Evolutionary conservation across 768 basidiomycete species (phyloP).

Genomic region (Tylopilus sp.): DNA sequence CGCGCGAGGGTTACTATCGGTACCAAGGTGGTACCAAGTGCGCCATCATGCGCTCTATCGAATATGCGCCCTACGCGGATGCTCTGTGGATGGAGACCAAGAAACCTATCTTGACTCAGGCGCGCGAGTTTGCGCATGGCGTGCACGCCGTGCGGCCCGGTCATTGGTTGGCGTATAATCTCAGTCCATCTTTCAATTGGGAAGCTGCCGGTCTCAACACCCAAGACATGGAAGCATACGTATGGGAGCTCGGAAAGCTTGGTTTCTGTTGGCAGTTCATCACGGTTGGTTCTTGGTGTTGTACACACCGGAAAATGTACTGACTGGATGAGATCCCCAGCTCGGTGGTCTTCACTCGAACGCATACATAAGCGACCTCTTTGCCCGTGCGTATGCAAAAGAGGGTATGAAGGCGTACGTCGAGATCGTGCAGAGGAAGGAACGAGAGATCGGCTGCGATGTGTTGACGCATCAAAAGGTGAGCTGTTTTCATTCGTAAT

Average conservation of each 20-base stretch:
- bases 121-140: slow-evolving; percentile 86
- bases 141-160: slow-evolving; percentile 79
- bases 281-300: slow-evolving; percentile 56
- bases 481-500: slow-evolving; percentile 16
- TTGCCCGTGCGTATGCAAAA: slow-evolving; percentile 82
- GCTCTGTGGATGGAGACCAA: slow-evolving; percentile 97
- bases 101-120: slow-evolving; percentile 88
- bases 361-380: slow-evolving; percentile 92
- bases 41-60: slow-evolving; percentile 86
- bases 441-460: slow-evolving; percentile 91
- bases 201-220: slow-evolving; percentile 87
- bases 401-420: slow-evolving; percentile 99
- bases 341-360: slow-evolving; percentile 97
- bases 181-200: slow-evolving; percentile 94
- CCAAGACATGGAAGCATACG: slow-evolving; percentile 80
- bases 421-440: slow-evolving; percentile 87
- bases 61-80: slow-evolving; percentile 93
- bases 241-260: slow-evolving; percentile 93
- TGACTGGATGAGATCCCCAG: slow-evolving; percentile 38
- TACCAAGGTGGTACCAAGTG: slow-evolving; percentile 97
- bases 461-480: slow-evolving; percentile 98
- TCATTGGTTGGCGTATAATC: slow-evolving; percentile 96
- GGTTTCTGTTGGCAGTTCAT: slow-evolving; percentile 99
- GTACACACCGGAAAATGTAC: neutral
- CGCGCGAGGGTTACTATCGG: slow-evolving; percentile 94